Conservation (phyloP, 768 basidiomycete species). For the Saitozyma podzolica region DNA sequence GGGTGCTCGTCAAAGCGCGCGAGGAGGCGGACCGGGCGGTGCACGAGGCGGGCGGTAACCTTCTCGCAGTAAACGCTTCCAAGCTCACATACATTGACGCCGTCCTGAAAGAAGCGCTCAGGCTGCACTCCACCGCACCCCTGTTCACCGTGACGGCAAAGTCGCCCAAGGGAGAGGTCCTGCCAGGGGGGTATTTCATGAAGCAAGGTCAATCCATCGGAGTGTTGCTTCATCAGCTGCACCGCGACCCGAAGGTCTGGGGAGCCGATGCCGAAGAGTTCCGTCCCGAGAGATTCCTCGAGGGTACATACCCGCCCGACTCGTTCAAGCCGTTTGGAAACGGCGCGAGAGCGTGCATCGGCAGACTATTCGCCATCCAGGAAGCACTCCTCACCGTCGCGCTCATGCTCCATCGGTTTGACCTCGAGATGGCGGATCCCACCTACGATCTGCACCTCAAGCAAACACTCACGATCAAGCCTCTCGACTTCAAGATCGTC, state of each 20-base stretch:
- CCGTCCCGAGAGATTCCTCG: constrained; percentile 58
- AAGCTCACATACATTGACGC: not conserved
- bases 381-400: constrained; percentile 56
- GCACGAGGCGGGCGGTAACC: not conserved
- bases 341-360: constrained; percentile 50
- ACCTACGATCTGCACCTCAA: constrained; percentile 57
- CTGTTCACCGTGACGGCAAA: not conserved
- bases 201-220: constrained; percentile 45
- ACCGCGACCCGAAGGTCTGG: constrained; percentile 58
- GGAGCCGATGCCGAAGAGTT: constrained; percentile 57
- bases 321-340: constrained; percentile 34
- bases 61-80: not conserved
- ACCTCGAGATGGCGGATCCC: constrained; percentile 45
- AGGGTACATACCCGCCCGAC: constrained; percentile 57
- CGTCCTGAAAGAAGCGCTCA: not conserved
- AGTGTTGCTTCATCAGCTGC: constrained; percentile 49
- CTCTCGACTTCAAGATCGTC: constrained; percentile 55
- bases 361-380: constrained; percentile 59
- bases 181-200: not conserved
- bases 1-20: not conserved
- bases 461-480: constrained; percentile 57
- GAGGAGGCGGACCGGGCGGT: not conserved
- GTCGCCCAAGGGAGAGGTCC: not conserved
- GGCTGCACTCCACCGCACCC: not conserved
- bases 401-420: not conserved